These are phyloP conservation scores for Pinus taeda DNA, from an alignment of 75 land plant genomes.

Conservation along the genomic window DNA sequence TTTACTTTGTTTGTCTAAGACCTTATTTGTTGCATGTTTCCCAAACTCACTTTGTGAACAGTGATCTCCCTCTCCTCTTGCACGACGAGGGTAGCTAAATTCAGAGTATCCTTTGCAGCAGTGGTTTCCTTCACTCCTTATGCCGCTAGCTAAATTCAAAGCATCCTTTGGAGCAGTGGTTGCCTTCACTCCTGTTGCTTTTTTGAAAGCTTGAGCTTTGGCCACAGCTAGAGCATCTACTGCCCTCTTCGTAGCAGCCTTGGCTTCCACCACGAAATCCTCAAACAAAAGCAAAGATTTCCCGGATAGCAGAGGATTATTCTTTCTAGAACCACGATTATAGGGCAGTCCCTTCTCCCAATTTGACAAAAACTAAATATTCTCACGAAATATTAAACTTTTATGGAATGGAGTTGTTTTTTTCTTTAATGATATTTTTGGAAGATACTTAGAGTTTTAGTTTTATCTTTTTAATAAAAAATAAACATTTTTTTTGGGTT, in stretches of 20 bases:
- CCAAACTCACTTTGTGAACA: slow-evolving; percentile 9
- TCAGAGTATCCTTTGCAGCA: slow-evolving; percentile 35
- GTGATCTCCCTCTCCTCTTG: slow-evolving; percentile 13
- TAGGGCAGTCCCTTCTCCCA: too few relatives aligned
- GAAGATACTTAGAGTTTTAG: too few relatives aligned
- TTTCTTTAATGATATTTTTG: too few relatives aligned
- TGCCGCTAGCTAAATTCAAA: too few relatives aligned
- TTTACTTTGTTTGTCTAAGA: background rate
- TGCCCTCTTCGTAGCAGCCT: background rate
- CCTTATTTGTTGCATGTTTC: background rate
- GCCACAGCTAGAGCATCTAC: slow-evolving; percentile 27
- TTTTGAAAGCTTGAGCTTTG: slow-evolving; percentile 29
- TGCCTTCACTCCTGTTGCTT: slow-evolving; percentile 45
- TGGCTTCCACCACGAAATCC: background rate
- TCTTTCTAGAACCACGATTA: background rate
- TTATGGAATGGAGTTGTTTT: too few relatives aligned
- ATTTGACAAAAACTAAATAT: too few relatives aligned
- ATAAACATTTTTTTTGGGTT: too few relatives aligned
- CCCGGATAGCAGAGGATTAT: background rate
- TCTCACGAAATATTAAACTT: too few relatives aligned
- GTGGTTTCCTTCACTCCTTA: slow-evolving; percentile 33
- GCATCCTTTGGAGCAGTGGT: too few relatives aligned
- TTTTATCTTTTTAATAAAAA: too few relatives aligned
- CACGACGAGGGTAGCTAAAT: slow-evolving; percentile 20
- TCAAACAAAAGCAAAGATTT: background rate